Evolutionary conservation across 2,329 filamentous ascomycete species (phyloP), one percentile per base, ranked within the genome.

Genomic region (Colletotrichum liaoningense): DNA sequence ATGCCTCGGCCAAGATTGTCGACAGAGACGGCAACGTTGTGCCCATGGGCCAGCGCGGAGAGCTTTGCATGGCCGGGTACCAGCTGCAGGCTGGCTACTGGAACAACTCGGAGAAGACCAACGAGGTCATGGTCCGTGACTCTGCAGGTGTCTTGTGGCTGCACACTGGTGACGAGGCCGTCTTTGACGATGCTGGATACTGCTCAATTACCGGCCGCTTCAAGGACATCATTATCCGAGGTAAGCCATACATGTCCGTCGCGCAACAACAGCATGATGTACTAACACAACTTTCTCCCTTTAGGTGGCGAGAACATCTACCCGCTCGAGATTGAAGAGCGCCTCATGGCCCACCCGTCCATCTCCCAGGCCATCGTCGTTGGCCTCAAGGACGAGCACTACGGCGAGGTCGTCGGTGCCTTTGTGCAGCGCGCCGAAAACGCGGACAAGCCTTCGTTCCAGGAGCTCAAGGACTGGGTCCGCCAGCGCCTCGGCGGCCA

Each of bases 161-260:
- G 75, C 88, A 91, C 75, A 94, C 92, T 0, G 92, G 92, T 0
- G 93, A 95, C 78, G 88, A 93, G 75, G 88, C 94, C 42, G 86
- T 92, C 7, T 90, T 92, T 70, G 92, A 94, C 72, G 88, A 90
- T 42, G 83, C 90, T 9, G 93, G 92, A 0, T 94, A 93, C 79
- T 94, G 92, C 76, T 87, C 86, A 7, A 94, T 95, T 76, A 95
- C 93, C 0, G 93, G 93, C 0, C 86, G 93, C 24, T 94, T 94
- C 83, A 95, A 95, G 83, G 93, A 95, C 72, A 94, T 95, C 46
- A 94, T 95, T 71, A 95, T 95, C 73, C 86, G 93, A 77, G 93
- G 91, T 87, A 77, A 66, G 83, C 68, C 59, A 52, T 24, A 46
- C 33, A 12, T 38, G 38, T 19, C 14, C 11, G 56, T 8, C 6